Evolutionary conservation across 164 flowering plant species (phyloP).

Genomic region (Chimonanthus salicifolius): DNA sequence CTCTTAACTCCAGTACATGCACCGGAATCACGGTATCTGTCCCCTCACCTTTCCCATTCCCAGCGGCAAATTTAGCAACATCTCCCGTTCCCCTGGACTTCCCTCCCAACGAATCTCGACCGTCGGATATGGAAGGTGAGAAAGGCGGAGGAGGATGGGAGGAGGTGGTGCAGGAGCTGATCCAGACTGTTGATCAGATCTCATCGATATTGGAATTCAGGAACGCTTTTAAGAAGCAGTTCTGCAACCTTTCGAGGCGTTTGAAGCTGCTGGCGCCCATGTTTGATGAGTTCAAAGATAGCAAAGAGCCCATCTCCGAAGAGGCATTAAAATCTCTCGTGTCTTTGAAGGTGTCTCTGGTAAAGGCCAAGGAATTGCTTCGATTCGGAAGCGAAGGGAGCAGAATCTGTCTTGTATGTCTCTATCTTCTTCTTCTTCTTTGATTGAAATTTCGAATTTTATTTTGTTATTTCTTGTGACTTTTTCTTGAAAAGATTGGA

Average conservation of each 20-base stretch:
- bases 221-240: slow-evolving; percentile 59
- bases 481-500: too few species aligned
- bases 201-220: slow-evolving; percentile 55
- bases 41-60: too few species aligned
- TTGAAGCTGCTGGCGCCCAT: slow-evolving; percentile 74
- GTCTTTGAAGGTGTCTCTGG: slow-evolving; percentile 40
- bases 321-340: slow-evolving; percentile 31
- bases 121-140: background rate
- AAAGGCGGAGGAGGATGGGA: background rate
- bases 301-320: slow-evolving; percentile 36
- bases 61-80: too few species aligned
- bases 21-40: background rate
- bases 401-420: slow-evolving; percentile 73
- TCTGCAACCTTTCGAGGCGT: slow-evolving; percentile 64
- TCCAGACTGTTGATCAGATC: slow-evolving; percentile 52
- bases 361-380: slow-evolving; percentile 55
- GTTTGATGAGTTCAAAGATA: slow-evolving; percentile 84
- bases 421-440: background rate
- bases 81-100: background rate
- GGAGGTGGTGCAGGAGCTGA: slow-evolving; percentile 37
- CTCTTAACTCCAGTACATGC: background rate
- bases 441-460: too few species aligned
- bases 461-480: too few species aligned
- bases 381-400: slow-evolving; percentile 71
- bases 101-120: background rate